These are phyloP conservation scores for Tetrahymena borealis DNA, from an alignment of 73 alveolate genomes.

Conservation along the genomic window DNA sequence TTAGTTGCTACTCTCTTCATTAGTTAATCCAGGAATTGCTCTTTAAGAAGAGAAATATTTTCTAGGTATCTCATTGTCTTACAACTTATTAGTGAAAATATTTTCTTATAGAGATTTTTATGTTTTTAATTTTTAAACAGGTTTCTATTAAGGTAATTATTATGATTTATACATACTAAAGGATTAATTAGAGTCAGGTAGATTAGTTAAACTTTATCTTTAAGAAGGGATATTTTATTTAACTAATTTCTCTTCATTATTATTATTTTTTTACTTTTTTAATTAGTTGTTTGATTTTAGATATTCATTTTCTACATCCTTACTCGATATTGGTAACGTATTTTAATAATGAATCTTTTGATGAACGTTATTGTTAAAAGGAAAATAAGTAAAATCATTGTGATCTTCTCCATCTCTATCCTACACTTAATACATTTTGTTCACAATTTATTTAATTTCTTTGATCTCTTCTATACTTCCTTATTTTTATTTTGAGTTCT, in stretches of 20 bases:
- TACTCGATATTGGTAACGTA: neutral
- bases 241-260: neutral
- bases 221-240: neutral
- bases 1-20: neutral
- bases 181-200: neutral
- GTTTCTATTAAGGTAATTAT: neutral
- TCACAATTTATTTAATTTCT: neutral
- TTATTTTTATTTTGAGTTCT: neutral
- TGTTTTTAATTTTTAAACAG: neutral
- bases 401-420: neutral
- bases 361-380: neutral
- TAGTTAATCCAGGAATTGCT: neutral
- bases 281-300: neutral
- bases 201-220: neutral
- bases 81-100: neutral
- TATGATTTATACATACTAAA: neutral
- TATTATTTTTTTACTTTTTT: neutral
- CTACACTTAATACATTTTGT: neutral
- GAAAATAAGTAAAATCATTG: neutral
- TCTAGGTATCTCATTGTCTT: neutral
- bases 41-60: neutral
- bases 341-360: neutral
- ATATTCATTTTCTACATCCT: neutral
- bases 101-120: neutral
- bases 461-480: neutral